Evolutionary conservation across 2,329 filamentous ascomycete genomes (phyloP), one percentile per base, ranked within the genome.

Genomic region (Fusarium mexicanum): DNA sequence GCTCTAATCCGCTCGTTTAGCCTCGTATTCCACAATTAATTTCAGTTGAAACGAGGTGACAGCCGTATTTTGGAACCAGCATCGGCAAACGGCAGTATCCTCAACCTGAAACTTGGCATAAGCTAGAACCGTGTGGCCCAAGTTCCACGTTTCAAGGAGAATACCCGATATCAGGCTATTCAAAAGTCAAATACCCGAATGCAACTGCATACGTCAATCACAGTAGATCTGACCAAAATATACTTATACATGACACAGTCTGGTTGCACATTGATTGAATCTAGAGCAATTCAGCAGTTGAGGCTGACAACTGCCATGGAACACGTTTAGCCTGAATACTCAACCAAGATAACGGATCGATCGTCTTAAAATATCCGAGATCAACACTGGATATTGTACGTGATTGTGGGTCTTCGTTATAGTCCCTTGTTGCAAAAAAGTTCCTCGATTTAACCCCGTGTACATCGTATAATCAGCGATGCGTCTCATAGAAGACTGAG

Each of bases 101-200:
- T 44, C 29, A 47, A 67, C 18, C 26, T 67, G 65, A 67, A 67
- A 67, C 53, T 51, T 53, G 63, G 14, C 31, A 65, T 37, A 61
- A 61, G 38, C 63, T 37, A 35, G 46, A 41, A 40, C 35, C 29
- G 51, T 38, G 9, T 47, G 54, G 50, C 46, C 64, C 43, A 47
- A 62, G 40, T 62, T 61, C 26, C 14, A 9, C 16, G 64, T 68
- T 68, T 68, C 65, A 62, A 22, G 29, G 64, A 26, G 33, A 63
- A 65, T 44, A 67, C 17, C 46, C 24, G 29, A 40, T 22, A 40
- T 41, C 51, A 67, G 64, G 40, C 65, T 68, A 44, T 67, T 62
- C 50, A 24, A 41, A 26, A 61, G 16, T 44, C 50, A 62, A 35
- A 61, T n/a, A 59, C 44, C 41, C 31, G 33, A 35, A 16, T 35